Base-by-base conservation (phyloP, 352 stramenopile genomes). In the Blastocystis sp. region DNA sequence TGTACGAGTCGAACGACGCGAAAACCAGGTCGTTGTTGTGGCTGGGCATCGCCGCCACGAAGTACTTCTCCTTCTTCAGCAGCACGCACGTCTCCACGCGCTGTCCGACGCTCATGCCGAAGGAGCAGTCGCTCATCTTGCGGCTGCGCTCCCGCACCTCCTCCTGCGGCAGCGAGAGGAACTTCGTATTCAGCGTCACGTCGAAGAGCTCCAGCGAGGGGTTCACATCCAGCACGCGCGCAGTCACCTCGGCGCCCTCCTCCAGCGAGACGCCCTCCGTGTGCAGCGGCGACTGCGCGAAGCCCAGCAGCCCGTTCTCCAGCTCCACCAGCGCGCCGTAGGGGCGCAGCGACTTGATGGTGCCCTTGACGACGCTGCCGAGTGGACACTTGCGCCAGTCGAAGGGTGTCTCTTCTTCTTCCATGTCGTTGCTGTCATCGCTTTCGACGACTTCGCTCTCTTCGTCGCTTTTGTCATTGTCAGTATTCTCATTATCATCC, bases 161-260 rank as follows among this genome's bases (percentile, higher is more conserved):
- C 38, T 46, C 36, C 42, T 84, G 32, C n/a, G 63, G 27, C 9
- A 56, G 1, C 6, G 54, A 57, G 29, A 73, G n/a, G 34, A 64
- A 73, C 51, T 38, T 38, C 32, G 24, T 18, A 16, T 69, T 72
- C 32, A 85, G 51, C 34, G 57, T 76, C 21, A 85, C 42, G 24
- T 85, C 75, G 24, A 54, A 54, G 0, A 85, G 48, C 21, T 85
- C 34, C 24, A 85, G 57, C 21, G 57, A 72, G 18, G 44, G 14
- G 40, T 85, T 85, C 40, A 72, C 42, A 42, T 85, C 75, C 14
- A 85, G 46, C 14, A 85, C n/a, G 36, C 75, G 63, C 32, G 44
- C 75, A 32, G 75, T 85, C 36, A 85, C 63, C 24, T 69, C 51
- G 7, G 16, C 38, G 21, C 63, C 75, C 42, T 85, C 63, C 27